These are phyloP conservation scores for Guadua angustifolia DNA, from an alignment of 176 grass and related monocot genomes.

Conservation along the genomic window DNA sequence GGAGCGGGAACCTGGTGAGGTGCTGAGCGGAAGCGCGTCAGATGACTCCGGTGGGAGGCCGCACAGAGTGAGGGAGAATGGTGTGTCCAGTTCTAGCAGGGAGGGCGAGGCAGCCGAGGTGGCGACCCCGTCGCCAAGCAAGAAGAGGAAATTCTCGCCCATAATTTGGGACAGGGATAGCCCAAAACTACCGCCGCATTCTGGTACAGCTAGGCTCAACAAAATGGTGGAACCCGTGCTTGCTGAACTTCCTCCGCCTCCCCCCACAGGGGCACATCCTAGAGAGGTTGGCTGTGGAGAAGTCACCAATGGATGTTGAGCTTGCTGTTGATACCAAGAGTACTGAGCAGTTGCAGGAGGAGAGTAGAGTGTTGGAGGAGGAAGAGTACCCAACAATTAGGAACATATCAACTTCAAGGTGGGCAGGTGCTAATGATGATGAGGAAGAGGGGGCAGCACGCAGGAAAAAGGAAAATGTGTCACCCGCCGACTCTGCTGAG, in stretches of 20 bases:
- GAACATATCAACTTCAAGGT: slow-evolving; percentile 89
- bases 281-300: slow-evolving; percentile 29
- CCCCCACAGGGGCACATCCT: slow-evolving; percentile 36
- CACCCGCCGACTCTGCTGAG: slow-evolving; percentile 42
- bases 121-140: slow-evolving; percentile 30
- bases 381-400: slow-evolving; percentile 69
- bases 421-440: slow-evolving; percentile 73
- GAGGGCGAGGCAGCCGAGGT: slow-evolving; percentile 19
- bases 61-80: slow-evolving; percentile 51
- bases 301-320: slow-evolving; percentile 51
- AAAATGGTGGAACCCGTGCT: slow-evolving; percentile 26
- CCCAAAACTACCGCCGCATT: slow-evolving; percentile 38
- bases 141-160: slow-evolving; percentile 92
- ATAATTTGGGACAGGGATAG: slow-evolving; percentile 94
- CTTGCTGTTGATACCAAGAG: slow-evolving; percentile 38
- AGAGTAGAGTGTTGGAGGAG: slow-evolving; percentile 53
- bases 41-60: slow-evolving; percentile 61
- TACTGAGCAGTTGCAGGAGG: slow-evolving; percentile 36
- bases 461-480: slow-evolving; percentile 52
- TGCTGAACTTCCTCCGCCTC: slow-evolving; percentile 52
- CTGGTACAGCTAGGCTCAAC: slow-evolving; percentile 34
- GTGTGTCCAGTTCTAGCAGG: slow-evolving; percentile 43
- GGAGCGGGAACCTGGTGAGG: slow-evolving; percentile 76
- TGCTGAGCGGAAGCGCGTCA: slow-evolving; percentile 74
- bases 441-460: slow-evolving; percentile 43